Conservation (phyloP, 1,139 yeast species). For the Yamadazyma dendronema region DNA sequence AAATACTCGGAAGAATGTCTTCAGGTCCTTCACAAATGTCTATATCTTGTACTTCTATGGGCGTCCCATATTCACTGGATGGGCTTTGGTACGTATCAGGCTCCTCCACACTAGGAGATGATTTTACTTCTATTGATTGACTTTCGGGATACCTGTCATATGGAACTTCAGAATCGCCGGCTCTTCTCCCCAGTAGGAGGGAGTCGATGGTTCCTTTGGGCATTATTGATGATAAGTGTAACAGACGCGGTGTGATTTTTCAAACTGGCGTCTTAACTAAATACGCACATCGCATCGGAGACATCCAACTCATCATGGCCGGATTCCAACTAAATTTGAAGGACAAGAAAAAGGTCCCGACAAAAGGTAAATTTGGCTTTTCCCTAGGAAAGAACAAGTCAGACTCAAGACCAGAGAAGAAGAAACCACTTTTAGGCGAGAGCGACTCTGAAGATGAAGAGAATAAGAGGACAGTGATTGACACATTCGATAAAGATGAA, state of each 20-base stretch:
- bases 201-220: slow-evolving; percentile 9
- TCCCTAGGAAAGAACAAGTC: slow-evolving; percentile 1
- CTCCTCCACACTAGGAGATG: background rate
- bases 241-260: slow-evolving; percentile 3
- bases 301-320: slow-evolving; percentile 13
- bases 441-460: slow-evolving; percentile 17
- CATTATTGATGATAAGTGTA: slow-evolving; percentile 4
- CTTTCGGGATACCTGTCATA: background rate
- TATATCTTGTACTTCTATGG: background rate
- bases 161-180: slow-evolving; percentile 3
- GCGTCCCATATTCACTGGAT: background rate
- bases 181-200: slow-evolving; percentile 5
- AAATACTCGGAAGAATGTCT: background rate
- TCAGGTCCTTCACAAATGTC: background rate
- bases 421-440: slow-evolving; percentile 3
- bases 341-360: slow-evolving; percentile 9
- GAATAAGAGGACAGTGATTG: slow-evolving; percentile 16
- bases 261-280: background rate
- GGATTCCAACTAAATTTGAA: slow-evolving; percentile 29
- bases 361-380: slow-evolving; percentile 1
- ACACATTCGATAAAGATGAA: slow-evolving; percentile 17
- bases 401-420: slow-evolving; percentile 1
- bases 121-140: background rate
- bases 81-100: background rate
- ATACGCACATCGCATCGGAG: background rate